Percentiles rank a stretch among this genome's conserved stretches.
These are phyloP conservation scores for Saussurea involucrata DNA, from an alignment of 129 eudicot genomes.

Conservation along the genomic window DNA sequence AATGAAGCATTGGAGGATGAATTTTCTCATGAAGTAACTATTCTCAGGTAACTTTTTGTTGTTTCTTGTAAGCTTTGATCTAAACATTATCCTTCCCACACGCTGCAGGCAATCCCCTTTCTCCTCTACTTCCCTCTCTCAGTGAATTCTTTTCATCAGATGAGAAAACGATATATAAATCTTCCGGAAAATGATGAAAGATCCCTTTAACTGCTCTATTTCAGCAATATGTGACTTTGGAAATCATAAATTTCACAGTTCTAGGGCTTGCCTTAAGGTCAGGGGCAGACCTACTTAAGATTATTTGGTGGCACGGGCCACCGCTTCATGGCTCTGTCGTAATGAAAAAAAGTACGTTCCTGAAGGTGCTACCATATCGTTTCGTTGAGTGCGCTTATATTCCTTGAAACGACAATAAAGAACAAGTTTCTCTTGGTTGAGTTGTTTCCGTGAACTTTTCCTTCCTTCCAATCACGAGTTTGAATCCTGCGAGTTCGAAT, in stretches of 20 bases:
- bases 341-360: neutral
- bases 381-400: neutral
- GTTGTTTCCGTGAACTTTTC: neutral
- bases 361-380: neutral
- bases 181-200: neutral
- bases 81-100: neutral
- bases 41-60: constrained; percentile 51
- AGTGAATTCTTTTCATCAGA: no score
- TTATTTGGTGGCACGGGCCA: no score
- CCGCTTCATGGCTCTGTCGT: neutral
- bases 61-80: neutral
- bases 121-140: neutral
- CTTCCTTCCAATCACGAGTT: neutral
- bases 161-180: neutral
- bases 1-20: constrained; percentile 72
- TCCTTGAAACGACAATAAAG: neutral
- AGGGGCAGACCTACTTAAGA: neutral
- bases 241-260: neutral
- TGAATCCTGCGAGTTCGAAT: neutral
- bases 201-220: neutral
- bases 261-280: neutral
- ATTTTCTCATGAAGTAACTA: constrained; percentile 72
- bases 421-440: neutral
- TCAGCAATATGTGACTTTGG: neutral
- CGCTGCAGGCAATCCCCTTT: neutral